phyloP scores from a whole-genome alignment of 108 stramenopile genomes.

The Aurantiochytrium sp. region DNA sequence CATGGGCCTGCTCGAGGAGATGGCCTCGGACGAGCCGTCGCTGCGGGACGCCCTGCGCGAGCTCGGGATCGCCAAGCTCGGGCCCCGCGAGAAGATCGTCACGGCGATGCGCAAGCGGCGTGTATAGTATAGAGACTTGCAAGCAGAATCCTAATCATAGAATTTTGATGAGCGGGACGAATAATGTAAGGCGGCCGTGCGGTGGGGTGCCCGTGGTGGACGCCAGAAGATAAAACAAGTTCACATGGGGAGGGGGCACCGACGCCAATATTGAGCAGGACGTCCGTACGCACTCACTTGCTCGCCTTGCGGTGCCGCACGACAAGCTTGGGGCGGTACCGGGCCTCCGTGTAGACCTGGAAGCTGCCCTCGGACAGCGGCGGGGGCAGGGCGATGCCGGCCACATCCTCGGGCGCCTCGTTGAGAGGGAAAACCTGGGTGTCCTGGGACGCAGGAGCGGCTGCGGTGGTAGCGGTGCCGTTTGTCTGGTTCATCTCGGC shows the following conservation, averaged over 20 bases:
- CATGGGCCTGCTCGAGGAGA: background rate
- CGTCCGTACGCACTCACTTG: no score
- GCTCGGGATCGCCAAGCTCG: background rate
- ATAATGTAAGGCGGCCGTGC: no score
- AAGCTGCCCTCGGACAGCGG: background rate
- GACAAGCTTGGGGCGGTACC: background rate
- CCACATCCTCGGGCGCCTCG: background rate
- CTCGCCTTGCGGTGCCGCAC: background rate
- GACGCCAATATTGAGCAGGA: no score
- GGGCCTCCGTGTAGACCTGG: background rate
- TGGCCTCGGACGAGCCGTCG: slow-evolving; percentile 6
- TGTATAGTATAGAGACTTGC: no score
- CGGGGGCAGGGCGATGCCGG: background rate
- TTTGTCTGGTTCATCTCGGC: background rate
- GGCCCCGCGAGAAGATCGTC: slow-evolving; percentile 8
- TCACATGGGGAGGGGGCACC: no score
- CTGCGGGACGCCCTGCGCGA: background rate
- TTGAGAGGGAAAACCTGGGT: background rate
- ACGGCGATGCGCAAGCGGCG: slow-evolving; percentile 26
- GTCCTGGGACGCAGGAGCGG: background rate
- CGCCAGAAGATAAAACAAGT: no score
- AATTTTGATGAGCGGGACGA: no score
- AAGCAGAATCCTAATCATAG: no score
- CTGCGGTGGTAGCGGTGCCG: background rate
- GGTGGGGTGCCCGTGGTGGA: no score